Conservation (phyloP, 805 yeast genomes). For the Yarrowia sp. region DNA sequence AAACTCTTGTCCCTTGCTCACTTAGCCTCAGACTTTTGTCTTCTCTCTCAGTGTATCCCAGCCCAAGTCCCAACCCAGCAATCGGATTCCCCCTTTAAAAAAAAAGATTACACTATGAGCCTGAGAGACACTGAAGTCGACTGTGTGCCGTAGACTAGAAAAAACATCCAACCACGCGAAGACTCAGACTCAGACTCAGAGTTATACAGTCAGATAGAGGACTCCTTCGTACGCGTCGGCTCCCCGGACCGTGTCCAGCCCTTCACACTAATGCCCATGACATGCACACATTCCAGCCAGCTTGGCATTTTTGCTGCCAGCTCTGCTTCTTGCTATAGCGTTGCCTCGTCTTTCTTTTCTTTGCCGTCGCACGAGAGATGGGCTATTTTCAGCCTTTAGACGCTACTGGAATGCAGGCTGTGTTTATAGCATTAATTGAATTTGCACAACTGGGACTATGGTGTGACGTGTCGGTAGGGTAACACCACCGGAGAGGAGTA, state of each 20-base stretch:
- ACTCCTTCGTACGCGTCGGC: neutral
- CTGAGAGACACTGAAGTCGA: neutral
- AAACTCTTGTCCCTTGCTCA: neutral
- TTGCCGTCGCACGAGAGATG: neutral
- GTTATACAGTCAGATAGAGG: neutral
- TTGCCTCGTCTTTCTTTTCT: neutral
- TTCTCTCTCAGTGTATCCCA: neutral
- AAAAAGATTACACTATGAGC: neutral
- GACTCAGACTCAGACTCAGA: neutral
- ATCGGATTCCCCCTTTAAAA: neutral
- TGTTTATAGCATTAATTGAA: constrained; percentile 11
- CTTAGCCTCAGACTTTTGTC: neutral
- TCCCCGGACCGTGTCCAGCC: too few relatives aligned
- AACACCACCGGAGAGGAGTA: neutral
- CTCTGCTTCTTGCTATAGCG: neutral
- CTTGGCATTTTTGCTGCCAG: neutral
- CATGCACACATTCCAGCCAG: neutral
- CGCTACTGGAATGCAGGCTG: constrained; percentile 11
- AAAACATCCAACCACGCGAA: neutral
- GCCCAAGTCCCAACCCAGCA: neutral
- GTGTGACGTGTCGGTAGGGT: constrained; percentile 23
- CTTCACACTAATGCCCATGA: neutral
- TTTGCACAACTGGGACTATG: neutral
- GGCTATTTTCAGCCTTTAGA: neutral
- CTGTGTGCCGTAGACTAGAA: too few relatives aligned